Evolutionary conservation across 257 asterid species (phyloP).

Genomic region (Solanum sitiens): DNA sequence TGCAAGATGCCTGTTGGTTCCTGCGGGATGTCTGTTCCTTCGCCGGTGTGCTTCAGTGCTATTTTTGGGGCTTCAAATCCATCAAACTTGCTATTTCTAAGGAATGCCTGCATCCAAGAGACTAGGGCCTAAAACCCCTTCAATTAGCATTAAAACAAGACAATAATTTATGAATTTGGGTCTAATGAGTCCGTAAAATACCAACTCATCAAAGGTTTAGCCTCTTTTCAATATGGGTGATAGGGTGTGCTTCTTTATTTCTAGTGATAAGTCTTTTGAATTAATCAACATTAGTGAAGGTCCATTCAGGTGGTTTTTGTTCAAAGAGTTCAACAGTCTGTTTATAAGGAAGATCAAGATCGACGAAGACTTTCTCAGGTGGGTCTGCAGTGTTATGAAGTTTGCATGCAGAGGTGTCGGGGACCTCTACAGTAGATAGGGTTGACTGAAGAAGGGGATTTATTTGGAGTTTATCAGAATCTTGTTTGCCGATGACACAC

Average conservation of each 20-base stretch:
- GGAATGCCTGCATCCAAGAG: no score
- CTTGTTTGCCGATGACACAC: background rate
- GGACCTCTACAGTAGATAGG: background rate
- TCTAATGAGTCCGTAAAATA: no score
- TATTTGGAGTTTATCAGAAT: background rate
- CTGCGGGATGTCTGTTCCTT: no score
- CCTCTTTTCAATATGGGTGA: background rate
- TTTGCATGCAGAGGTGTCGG: background rate
- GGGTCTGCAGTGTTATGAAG: background rate
- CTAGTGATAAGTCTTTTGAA: background rate
- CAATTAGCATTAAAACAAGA: no score
- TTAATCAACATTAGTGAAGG: background rate
- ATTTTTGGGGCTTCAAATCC: no score
- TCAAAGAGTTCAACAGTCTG: background rate
- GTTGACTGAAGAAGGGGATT: background rate
- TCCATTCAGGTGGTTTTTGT: background rate
- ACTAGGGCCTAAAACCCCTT: no score
- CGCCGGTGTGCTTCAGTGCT: no score
- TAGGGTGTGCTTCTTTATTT: background rate
- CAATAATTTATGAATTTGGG: no score
- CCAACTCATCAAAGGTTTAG: background rate
- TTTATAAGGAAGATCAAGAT: background rate
- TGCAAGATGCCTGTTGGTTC: no score
- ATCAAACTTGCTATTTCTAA: no score
- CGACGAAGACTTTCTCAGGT: background rate